Percentiles rank a stretch among this genome's conserved stretches.
Conservation (phyloP, 768 basidiomycete species). For the Boletus edulis region DNA sequence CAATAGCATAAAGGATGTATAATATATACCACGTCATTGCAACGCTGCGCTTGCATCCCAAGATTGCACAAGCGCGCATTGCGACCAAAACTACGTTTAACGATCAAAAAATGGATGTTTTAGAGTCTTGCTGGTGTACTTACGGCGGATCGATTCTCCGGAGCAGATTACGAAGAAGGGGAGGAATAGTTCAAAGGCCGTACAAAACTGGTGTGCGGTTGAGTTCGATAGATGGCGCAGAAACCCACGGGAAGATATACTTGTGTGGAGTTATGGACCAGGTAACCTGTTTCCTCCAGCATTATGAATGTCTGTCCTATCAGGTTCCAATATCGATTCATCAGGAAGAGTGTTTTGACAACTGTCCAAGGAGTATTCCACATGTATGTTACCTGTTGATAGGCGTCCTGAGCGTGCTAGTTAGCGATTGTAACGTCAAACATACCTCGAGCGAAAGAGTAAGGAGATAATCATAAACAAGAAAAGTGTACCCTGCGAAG, state of each 20-base stretch:
- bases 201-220: constrained; percentile 15
- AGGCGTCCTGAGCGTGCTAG: not conserved
- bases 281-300: constrained; percentile 23
- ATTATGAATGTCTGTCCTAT: constrained; percentile 18
- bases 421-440: not conserved
- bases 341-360: constrained; percentile 13
- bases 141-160: constrained; percentile 24
- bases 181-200: not conserved
- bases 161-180: constrained; percentile 5
- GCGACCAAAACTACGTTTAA: constrained; percentile 19
- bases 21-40: not conserved
- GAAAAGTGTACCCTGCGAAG: constrained; percentile 20
- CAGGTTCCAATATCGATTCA: constrained; percentile 18
- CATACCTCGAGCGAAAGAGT: constrained; percentile 27
- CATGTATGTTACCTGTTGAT: constrained; percentile 12
- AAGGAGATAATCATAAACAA: constrained; percentile 26
- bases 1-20: constrained; percentile 11
- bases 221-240: not conserved
- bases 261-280: constrained; percentile 10
- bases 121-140: not conserved
- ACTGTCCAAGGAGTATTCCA: constrained; percentile 17
- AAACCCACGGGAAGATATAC: constrained; percentile 3
- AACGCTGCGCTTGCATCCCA: constrained; percentile 9
- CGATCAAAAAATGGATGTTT: not conserved
- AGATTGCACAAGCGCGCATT: constrained; percentile 25